A percentile compares a stretch with the other conserved stretches of the same genome.
These are phyloP conservation scores for Ephemerocybe angulata DNA, from an alignment of 768 basidiomycete species.

Conservation along the genomic window DNA sequence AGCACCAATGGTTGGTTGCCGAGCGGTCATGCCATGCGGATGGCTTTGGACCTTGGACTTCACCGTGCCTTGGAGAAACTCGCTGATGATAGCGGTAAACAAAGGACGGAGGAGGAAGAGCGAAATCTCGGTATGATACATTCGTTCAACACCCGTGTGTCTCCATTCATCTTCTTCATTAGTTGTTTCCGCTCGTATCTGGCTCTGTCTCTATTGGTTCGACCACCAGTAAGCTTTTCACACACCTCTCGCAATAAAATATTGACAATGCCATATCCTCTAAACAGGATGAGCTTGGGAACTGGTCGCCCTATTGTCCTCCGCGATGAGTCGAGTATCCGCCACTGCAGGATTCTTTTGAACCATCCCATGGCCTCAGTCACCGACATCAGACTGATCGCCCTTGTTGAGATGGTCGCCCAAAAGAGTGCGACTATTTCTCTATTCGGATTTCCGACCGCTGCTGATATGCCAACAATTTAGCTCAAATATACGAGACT, in stretches of 20 bases:
- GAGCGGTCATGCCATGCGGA: conserved; percentile 92
- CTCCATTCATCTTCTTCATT: conserved; percentile 6
- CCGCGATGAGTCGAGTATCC: conserved; percentile 83
- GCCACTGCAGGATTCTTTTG: conserved; percentile 78
- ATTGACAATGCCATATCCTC: background rate
- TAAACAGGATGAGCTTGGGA: conserved; percentile 78
- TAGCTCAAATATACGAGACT: conserved; percentile 93
- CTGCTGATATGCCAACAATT: background rate
- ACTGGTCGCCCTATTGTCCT: conserved; percentile 89
- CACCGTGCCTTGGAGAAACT: conserved; percentile 92
- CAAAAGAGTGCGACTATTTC: conserved; percentile 68
- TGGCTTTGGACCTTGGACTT: conserved; percentile 91
- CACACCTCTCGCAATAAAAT: background rate
- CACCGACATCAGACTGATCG: conserved; percentile 85
- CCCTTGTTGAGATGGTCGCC: conserved; percentile 84
- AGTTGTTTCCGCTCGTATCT: conserved; percentile 92
- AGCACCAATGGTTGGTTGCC: conserved; percentile 94
- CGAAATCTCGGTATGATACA: conserved; percentile 67
- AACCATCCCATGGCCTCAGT: conserved; percentile 83
- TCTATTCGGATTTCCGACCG: background rate
- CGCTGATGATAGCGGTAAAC: conserved; percentile 68
- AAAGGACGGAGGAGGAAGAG: conserved; percentile 77
- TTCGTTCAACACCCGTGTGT: conserved; percentile 9
- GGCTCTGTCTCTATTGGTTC: conserved; percentile 94
- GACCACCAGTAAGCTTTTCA: conserved; percentile 76